These are phyloP conservation scores for Dryas octopetala DNA, from an alignment of 306 rosid genomes.

Conservation along the genomic window DNA sequence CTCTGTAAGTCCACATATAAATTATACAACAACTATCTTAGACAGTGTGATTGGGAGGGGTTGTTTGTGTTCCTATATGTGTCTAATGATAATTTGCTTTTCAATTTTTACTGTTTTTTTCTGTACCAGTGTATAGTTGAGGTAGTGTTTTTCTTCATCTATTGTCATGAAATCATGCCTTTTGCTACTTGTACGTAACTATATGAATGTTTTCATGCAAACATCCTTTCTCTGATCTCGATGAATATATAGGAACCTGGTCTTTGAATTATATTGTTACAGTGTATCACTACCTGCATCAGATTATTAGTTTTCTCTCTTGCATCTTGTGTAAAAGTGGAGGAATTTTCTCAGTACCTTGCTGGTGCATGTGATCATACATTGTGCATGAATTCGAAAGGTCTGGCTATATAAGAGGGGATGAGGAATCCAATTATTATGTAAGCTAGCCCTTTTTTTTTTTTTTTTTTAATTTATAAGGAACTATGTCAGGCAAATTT, in stretches of 20 bases:
- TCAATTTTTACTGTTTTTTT: too few relatives aligned
- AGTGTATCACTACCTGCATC: neutral
- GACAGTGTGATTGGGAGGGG: slow-evolving; percentile 9
- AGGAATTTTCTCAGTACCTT: neutral
- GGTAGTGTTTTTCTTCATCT: neutral
- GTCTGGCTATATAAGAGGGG: neutral
- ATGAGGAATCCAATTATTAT: neutral
- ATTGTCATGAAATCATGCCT: neutral
- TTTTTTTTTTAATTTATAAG: neutral
- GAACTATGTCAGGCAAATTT: neutral
- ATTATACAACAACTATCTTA: slow-evolving; percentile 6
- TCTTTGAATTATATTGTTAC: neutral
- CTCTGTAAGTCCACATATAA: slow-evolving; percentile 16
- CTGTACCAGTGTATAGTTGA: neutral
- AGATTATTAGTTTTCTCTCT: neutral
- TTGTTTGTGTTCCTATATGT: neutral
- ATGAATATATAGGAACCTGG: neutral
- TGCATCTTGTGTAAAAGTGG: neutral
- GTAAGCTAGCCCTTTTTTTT: neutral
- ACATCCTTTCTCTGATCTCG: neutral
- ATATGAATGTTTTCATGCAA: slow-evolving; percentile 1
- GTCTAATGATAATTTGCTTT: neutral
- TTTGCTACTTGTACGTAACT: slow-evolving; percentile 1
- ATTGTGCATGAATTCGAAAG: neutral
- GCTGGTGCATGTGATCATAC: neutral